Evolutionary conservation across 192 early-diverging fungal species (phyloP).

Genomic region (Piromyces sp.): DNA sequence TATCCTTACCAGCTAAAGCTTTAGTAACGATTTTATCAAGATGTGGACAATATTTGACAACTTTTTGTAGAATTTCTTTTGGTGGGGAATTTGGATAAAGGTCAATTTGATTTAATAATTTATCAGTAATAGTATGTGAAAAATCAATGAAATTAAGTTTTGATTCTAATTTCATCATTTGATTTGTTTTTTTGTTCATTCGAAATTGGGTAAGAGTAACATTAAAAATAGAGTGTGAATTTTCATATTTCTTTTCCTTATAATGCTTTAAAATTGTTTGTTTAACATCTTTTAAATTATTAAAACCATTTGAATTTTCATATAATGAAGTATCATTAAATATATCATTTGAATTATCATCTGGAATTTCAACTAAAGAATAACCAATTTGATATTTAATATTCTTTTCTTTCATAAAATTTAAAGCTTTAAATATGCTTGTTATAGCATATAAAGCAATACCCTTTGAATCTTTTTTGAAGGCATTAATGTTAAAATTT

Average conservation of each 20-base stretch:
- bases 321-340: background rate
- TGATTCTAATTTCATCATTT: background rate
- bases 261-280: background rate
- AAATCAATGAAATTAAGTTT: background rate
- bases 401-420: background rate
- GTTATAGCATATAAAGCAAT: background rate
- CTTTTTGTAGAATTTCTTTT: background rate
- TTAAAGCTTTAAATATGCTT: background rate
- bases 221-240: background rate
- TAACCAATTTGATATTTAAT: background rate
- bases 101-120: background rate
- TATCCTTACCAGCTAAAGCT: background rate
- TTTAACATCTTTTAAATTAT: background rate
- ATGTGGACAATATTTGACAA: background rate
- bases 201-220: background rate
- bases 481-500: background rate
- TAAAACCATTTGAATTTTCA: background rate
- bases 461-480: background rate
- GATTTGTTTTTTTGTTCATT: background rate
- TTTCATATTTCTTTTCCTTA: background rate
- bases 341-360: background rate
- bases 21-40: background rate
- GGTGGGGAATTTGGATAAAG: background rate
- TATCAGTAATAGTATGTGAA: background rate
- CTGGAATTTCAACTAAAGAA: background rate